A percentile compares a stretch with the other conserved stretches of the same genome.
phyloP scores from a whole-genome alignment of 306 rosid species.

The Castanea sativa region DNA sequence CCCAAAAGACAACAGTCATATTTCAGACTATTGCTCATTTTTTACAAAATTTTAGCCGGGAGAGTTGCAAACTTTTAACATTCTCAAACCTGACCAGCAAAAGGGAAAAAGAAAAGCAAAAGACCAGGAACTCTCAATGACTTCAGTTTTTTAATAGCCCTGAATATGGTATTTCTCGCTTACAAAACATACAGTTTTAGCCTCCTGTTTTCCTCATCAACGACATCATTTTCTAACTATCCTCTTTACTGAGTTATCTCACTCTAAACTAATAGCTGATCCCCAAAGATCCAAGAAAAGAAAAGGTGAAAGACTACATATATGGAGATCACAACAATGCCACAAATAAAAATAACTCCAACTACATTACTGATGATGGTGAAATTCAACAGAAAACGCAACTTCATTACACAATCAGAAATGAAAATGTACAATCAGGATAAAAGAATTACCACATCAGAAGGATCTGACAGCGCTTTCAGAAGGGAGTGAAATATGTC shows the following conservation, averaged over 20 bases:
- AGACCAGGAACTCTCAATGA: neutral
- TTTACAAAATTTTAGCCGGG: neutral
- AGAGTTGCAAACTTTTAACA: neutral
- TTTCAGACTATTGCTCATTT: neutral
- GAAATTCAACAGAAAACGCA: neutral
- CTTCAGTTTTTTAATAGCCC: neutral
- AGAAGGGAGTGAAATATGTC: constrained; percentile 85
- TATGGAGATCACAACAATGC: neutral
- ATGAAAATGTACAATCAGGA: constrained; percentile 16
- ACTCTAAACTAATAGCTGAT: neutral
- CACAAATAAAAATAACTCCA: neutral
- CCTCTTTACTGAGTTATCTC: neutral
- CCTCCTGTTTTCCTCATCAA: neutral
- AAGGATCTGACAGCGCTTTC: constrained; percentile 82
- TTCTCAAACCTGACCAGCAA: neutral
- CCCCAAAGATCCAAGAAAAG: neutral
- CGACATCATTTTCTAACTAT: neutral
- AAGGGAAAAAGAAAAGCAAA: neutral
- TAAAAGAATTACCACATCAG: constrained; percentile 64
- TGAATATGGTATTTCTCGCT: neutral
- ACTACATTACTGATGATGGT: neutral
- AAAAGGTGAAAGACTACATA: neutral
- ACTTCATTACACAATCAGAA: constrained; percentile 9
- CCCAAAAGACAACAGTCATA: neutral
- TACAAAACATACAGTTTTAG: neutral